These are phyloP conservation scores for Tulasnella sp. DNA, from an alignment of 768 basidiomycete species.

Conservation along the genomic window DNA sequence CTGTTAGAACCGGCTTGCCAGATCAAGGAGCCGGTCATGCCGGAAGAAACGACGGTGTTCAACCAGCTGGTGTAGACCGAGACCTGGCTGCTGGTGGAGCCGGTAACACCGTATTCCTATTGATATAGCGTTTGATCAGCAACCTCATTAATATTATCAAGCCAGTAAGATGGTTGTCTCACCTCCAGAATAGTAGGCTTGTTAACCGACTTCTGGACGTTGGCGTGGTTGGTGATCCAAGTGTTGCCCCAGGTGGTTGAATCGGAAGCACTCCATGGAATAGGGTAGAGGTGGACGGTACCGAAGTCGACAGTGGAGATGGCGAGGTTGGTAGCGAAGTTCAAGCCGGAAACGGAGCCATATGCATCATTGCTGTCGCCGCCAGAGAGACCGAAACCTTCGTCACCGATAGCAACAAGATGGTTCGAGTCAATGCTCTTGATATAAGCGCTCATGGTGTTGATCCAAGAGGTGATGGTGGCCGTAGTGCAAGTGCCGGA, in stretches of 20 bases:
- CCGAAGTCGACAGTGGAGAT: conserved; percentile 68
- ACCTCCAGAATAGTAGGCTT: conserved; percentile 64
- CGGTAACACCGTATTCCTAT: conserved; percentile 58
- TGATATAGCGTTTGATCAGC: not conserved
- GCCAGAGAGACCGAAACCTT: conserved; percentile 17
- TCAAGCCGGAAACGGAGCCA: conserved; percentile 54
- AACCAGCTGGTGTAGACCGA: conserved; percentile 58
- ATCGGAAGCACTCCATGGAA: conserved; percentile 38
- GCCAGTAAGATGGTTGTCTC: not conserved
- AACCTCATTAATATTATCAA: not conserved
- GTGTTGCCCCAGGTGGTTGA: conserved; percentile 42
- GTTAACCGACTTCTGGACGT: conserved; percentile 53
- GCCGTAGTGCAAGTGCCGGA: conserved; percentile 54
- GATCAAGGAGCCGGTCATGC: conserved; percentile 55
- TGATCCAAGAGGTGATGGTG: conserved; percentile 60
- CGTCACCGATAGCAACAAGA: conserved; percentile 49
- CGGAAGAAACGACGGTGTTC: conserved; percentile 23
- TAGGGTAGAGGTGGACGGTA: conserved; percentile 55
- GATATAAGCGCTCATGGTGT: conserved; percentile 62
- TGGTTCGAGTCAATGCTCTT: conserved; percentile 67
- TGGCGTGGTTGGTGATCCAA: conserved; percentile 67
- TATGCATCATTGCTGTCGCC: conserved; percentile 7
- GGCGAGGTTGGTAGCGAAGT: conserved; percentile 59
- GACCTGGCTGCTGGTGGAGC: conserved; percentile 49
- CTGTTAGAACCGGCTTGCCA: conserved; percentile 47